Base-by-base conservation (phyloP, 441 rosid species). In the Macaranga tanarius region DNA sequence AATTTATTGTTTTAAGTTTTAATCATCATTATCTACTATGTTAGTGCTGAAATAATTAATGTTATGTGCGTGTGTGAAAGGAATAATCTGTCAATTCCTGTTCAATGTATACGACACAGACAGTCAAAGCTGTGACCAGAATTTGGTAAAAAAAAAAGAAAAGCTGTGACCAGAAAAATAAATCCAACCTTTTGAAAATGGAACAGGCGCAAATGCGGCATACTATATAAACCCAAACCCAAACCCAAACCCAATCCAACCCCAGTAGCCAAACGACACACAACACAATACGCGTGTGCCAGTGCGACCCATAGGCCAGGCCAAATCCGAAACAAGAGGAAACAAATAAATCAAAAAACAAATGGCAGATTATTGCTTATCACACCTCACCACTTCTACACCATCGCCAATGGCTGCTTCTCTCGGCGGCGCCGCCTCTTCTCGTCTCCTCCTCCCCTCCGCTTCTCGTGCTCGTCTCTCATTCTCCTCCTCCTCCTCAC, bases 391-490 rank as follows among this genome's bases (percentile, higher is more conserved):
- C 79, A 12, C 34, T 55, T 71, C 79, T 11, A 77, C 73, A 16
- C 65, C 62, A 5, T 68, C 72, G 6, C 80, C 71, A 19, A 93
- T 92, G 97, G 87, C 87, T 92, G 86, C 87, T 48, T 84, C 91
- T 61, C 80, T 88, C 38, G 20, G 55, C 42, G 75, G 73, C 85
- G 79, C 79, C 86, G 82, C 84, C 86, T 79, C 84, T 81, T 70
- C 88, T 74, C 81, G 83, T 69, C 73, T 77, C 86, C 73, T 77
- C 86, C 83, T 85, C 74, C 69, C 88, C 80, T 56, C 85, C 50
- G 69, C 84, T 76, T 52, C 67, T 69, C 75, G 64, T 79, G 65
- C 70, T 65, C 77, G 74, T 7, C 65, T 65, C 56, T 47, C 45
- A 13, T 59, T 77, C 73, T 20, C 45, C 0, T 67, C 81, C 19